Conservation (phyloP, 2,329 filamentous ascomycete genomes). For the Davidsoniella australis region DNA sequence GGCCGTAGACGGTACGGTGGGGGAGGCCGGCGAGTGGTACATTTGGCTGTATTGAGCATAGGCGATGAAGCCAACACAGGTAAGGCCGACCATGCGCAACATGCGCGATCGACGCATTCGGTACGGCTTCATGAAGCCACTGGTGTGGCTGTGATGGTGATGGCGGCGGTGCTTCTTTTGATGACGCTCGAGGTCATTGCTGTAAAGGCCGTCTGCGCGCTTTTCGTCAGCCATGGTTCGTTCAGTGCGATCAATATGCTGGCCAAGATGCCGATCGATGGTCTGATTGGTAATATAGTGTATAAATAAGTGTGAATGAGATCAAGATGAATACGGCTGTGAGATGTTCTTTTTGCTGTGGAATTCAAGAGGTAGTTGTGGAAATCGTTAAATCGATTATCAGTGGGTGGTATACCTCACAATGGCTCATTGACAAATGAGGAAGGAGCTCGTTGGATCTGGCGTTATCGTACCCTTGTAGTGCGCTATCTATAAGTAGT, state of each 20-base stretch:
- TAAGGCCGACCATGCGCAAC: slow-evolving; percentile 26
- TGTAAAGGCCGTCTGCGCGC: not conserved
- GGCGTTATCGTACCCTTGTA: not conserved
- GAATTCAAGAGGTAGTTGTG: not conserved
- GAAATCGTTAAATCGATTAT: not conserved
- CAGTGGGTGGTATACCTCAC: too few relatives aligned
- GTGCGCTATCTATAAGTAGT: not conserved
- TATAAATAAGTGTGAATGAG: too few relatives aligned
- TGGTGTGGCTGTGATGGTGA: not conserved
- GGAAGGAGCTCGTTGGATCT: not conserved
- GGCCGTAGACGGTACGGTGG: slow-evolving; percentile 14
- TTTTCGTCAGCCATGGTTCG: slow-evolving; percentile 1
- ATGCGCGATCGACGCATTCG: slow-evolving; percentile 26
- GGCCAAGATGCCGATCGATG: not conserved
- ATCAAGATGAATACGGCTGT: too few relatives aligned
- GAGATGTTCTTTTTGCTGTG: not conserved
- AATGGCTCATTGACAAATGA: not conserved
- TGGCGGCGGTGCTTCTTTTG: not conserved
- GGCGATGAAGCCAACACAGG: slow-evolving; percentile 33
- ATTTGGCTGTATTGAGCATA: slow-evolving; percentile 32
- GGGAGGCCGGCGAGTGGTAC: not conserved
- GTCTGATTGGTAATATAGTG: too few relatives aligned
- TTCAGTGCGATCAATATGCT: not conserved
- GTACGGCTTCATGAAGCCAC: slow-evolving; percentile 15
- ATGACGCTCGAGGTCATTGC: not conserved